Base-by-base conservation (phyloP, 1,139 yeast species). In the Debaryomyces coudertii region DNA sequence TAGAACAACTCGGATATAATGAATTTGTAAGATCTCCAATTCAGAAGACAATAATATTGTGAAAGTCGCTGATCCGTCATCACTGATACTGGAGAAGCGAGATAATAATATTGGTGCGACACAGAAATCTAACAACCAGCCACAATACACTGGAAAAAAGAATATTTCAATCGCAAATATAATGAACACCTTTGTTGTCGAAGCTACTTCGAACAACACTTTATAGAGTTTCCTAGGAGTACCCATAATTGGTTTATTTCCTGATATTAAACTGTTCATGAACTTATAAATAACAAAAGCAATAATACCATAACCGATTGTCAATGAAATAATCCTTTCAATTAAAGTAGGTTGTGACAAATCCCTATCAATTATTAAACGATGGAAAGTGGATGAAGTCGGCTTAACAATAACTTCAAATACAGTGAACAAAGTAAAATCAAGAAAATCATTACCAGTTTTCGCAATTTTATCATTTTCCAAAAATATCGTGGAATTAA, bases 71-170 rank as follows among this genome's bases (percentile, higher is more conserved):
- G 43, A 30, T 5, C 48, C 47, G 6, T 55, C 57, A 6, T 51
- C 46, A 2, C 46, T 37, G 5, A 45, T 40, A 8, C 33, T 41
- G 7, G 53, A 47, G 43, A 68, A 61, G 3, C 46, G 35, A 1
- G 55, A 53, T 12, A 69, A 60, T 4, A 80, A 56, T 7, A 85
- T 57, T 2, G 93, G 90, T 1, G 84, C 77, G 3, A 83, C 52
- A 9, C 92, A 85, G 48, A 87, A 71, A 55, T 88, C 93, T 31
- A 92, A 65, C 55, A 90, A 75, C 56, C 82, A 68, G 0, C 99
- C 99, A 60, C 97, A 90, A 55, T 83, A 83, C 0, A 88, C 76
- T 0, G 99, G 99, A 69, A 93, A 93, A 6, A 86, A 72, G 20
- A 88, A 76, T 42, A 92, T 76, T 62, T 93, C 99, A 48, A 90